phyloP scores from a whole-genome alignment of 371 early-diverging fungal genomes.

The Mucor mucedo region DNA sequence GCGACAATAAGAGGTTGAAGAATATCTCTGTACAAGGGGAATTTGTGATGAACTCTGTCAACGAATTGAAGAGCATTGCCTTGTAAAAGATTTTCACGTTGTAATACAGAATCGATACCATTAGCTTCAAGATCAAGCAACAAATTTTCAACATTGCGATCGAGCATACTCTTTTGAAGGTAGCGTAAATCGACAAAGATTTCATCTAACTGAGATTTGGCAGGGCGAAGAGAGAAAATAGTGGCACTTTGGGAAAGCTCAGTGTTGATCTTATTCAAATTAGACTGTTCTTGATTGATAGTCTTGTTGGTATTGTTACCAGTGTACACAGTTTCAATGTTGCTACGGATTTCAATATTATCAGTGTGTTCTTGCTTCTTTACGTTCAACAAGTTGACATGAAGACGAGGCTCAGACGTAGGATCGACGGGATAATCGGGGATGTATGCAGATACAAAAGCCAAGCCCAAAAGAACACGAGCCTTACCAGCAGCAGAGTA shows the following conservation, averaged over 20 bases:
- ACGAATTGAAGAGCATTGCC: conserved; percentile 74
- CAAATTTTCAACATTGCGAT: conserved; percentile 52
- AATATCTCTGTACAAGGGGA: conserved; percentile 76
- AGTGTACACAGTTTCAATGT: conserved; percentile 64
- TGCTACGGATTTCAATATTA: conserved; percentile 57
- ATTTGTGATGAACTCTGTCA: conserved; percentile 62
- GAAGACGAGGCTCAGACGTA: conserved; percentile 70
- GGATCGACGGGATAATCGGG: conserved; percentile 84
- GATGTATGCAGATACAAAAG: conserved; percentile 70
- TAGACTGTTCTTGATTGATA: conserved; percentile 39
- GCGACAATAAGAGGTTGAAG: conserved; percentile 75
- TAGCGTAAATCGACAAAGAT: conserved; percentile 79
- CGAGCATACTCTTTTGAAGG: conserved; percentile 69
- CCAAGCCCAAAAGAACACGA: conserved; percentile 60
- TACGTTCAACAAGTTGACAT: conserved; percentile 56
- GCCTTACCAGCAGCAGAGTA: conserved; percentile 51
- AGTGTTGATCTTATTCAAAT: conserved; percentile 27
- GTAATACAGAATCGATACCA: conserved; percentile 38
- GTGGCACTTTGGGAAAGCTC: conserved; percentile 46
- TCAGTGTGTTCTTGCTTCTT: conserved; percentile 49
- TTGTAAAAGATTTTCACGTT: conserved; percentile 74
- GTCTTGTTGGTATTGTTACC: conserved; percentile 58
- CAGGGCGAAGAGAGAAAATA: conserved; percentile 72
- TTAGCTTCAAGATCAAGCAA: conserved; percentile 48
- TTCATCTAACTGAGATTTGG: conserved; percentile 69